Base-by-base conservation (phyloP, 352 stramenopile genomes). In the Phytophthora cactorum region DNA sequence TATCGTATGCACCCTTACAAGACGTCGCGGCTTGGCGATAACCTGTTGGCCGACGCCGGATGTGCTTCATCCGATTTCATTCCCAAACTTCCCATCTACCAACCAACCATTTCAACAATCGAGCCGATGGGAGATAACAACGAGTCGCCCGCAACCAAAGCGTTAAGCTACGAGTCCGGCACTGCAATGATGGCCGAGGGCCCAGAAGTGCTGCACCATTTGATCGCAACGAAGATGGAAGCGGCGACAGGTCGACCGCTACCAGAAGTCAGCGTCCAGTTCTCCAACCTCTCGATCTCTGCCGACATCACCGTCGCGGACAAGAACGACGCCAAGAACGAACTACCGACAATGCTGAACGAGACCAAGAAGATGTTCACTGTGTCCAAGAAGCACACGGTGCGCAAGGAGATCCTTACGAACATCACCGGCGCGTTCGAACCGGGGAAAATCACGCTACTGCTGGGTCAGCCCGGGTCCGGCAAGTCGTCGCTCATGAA, bases 291-390 rank as follows among this genome's bases (percentile, higher is more conserved):
- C 38, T 69, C 66, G 5, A 29, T 73, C 5, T 38, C 52, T 6
- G 66, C 52, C 2, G 68, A 75, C 11, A 59, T 74, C 15, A 41
- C 62, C 5, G 54, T 82, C 8, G 59, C 55, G 9, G 34, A 69
- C 45, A 72, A 67, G 41, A 60, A 60, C 41, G 52, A 54, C 6
- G 22, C 51, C 34, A 61, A 59, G 11, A 60, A 56, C 43, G 74
- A 81, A 41, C 62, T 85, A 4, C 74, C 77, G 28, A 82, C 74
- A 1, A 63, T 83, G 27, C 14, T 54, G 11, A 85, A 78, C 38
- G 56, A 52, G 25, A 10, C 63, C 25, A 66, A 67, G 22, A 68
- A 68, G 53, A 60, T 59, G 11, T 68, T 78, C 39, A 22, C 67
- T 0, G 54, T 47, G 38, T 53, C 57, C 34, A 76, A 59, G 41